These are phyloP conservation scores for Ramaria rubella DNA, from an alignment of 768 basidiomycete genomes.

Conservation along the genomic window DNA sequence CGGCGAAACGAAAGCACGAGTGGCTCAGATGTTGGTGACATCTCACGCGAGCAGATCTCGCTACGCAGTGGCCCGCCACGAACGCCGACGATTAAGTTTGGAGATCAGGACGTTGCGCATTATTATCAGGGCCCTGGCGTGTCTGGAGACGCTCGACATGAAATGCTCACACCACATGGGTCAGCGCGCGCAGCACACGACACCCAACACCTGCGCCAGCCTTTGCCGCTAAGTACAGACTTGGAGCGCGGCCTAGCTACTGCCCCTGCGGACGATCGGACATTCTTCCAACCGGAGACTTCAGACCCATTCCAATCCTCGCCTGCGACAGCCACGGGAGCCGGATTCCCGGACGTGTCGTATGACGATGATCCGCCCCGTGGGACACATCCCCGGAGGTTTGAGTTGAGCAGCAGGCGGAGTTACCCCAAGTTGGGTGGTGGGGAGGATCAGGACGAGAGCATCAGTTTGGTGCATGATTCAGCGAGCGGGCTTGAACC, in stretches of 20 bases:
- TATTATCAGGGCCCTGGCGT: slow-evolving; percentile 58
- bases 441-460: slow-evolving; percentile 57
- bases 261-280: slow-evolving; percentile 20
- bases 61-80: slow-evolving; percentile 23
- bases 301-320: slow-evolving; percentile 27
- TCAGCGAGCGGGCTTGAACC: not conserved
- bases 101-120: slow-evolving; percentile 64
- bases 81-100: slow-evolving; percentile 72
- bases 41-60: slow-evolving; percentile 16
- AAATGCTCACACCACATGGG: slow-evolving; percentile 33
- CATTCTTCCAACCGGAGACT: not conserved
- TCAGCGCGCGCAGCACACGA: slow-evolving; percentile 14
- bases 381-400: slow-evolving; percentile 16
- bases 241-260: slow-evolving; percentile 26
- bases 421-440: slow-evolving; percentile 28
- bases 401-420: slow-evolving; percentile 28
- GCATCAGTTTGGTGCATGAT: slow-evolving; percentile 23
- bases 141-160: slow-evolving; percentile 39
- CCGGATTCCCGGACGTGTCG: slow-evolving; percentile 15
- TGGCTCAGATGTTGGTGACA: slow-evolving; percentile 23
- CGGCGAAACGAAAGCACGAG: slow-evolving; percentile 34
- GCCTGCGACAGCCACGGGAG: slow-evolving; percentile 23
- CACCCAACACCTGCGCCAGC: slow-evolving; percentile 19
- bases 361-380: slow-evolving; percentile 12
- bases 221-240: slow-evolving; percentile 15